These are phyloP conservation scores for Scopulariopsis brevicaulis DNA, from an alignment of 2,329 filamentous ascomycete species.

Conservation along the genomic window DNA sequence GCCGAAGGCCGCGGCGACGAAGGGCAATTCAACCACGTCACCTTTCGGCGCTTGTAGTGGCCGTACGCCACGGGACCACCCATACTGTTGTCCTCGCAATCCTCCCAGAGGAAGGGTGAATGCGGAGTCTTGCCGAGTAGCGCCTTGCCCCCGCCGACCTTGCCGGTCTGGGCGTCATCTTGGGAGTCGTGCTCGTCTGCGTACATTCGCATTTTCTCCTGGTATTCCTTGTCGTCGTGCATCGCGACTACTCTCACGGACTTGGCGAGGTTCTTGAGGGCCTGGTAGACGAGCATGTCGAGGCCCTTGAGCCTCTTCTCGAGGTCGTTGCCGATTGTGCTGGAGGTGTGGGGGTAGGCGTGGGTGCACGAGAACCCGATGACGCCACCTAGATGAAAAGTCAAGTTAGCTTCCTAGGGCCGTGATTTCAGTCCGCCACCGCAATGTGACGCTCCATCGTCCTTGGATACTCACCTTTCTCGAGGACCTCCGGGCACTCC, in stretches of 20 bases:
- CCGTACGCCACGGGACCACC: not conserved
- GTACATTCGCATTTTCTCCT: not conserved
- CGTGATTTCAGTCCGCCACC: constrained; percentile 9
- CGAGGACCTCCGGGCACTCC: not conserved
- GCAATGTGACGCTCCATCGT: too few species aligned
- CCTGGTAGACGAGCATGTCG: constrained; percentile 28
- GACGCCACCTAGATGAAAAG: constrained; percentile 18
- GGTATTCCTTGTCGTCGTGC: not conserved
- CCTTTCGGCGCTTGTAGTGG: not conserved
- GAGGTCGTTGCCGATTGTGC: constrained; percentile 10
- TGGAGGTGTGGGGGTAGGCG: constrained; percentile 29
- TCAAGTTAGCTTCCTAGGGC: constrained; percentile 15
- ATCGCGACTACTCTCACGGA: not conserved
- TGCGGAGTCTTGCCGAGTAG: not conserved
- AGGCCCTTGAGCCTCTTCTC: constrained; percentile 30
- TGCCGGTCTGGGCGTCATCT: not conserved
- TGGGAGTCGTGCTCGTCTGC: not conserved
- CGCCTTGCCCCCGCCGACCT: not conserved
- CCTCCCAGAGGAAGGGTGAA: not conserved
- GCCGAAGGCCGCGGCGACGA: not conserved
- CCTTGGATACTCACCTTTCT: not conserved
- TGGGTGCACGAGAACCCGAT: constrained; percentile 34
- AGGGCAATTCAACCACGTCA: not conserved
- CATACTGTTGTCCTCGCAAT: not conserved
- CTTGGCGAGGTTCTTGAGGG: constrained; percentile 3